These are phyloP conservation scores for Kandelia obovata DNA, from an alignment of 345 rosid genomes.

Conservation along the genomic window DNA sequence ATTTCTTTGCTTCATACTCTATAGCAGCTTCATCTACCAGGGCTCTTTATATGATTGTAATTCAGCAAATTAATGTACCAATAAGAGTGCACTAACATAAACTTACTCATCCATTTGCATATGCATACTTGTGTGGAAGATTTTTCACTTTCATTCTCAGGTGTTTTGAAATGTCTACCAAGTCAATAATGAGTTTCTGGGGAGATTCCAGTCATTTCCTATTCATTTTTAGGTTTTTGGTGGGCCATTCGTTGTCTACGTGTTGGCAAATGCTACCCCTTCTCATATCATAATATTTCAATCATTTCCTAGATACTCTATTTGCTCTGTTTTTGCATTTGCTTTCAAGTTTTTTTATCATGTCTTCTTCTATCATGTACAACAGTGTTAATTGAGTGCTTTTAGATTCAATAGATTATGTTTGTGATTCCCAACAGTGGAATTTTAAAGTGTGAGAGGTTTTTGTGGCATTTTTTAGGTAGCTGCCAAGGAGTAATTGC, in stretches of 20 bases:
- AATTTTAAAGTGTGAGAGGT: not conserved
- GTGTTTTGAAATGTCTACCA: not conserved
- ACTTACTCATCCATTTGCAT: too few relatives aligned
- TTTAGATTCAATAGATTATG: not conserved
- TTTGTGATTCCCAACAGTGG: not conserved
- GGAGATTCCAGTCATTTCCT: not conserved
- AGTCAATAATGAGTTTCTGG: not conserved
- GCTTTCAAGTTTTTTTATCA: too few relatives aligned
- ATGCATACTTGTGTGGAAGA: too few relatives aligned
- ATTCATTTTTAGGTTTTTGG: not conserved
- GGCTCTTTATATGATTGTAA: not conserved
- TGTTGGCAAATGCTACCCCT: too few relatives aligned
- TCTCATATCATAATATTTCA: not conserved
- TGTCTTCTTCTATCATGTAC: too few relatives aligned
- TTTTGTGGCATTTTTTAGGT: slow-evolving; percentile 50
- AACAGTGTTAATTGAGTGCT: too few relatives aligned
- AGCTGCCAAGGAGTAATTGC: slow-evolving; percentile 96
- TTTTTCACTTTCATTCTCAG: not conserved
- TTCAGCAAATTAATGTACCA: too few relatives aligned
- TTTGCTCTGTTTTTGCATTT: not conserved
- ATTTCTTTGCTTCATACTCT: not conserved
- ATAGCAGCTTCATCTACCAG: not conserved
- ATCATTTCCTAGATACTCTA: not conserved
- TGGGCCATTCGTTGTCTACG: not conserved
- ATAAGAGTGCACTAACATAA: too few relatives aligned